phyloP scores from a whole-genome alignment of 768 basidiomycete genomes.

The Pleurotus salmoneostramineus region DNA sequence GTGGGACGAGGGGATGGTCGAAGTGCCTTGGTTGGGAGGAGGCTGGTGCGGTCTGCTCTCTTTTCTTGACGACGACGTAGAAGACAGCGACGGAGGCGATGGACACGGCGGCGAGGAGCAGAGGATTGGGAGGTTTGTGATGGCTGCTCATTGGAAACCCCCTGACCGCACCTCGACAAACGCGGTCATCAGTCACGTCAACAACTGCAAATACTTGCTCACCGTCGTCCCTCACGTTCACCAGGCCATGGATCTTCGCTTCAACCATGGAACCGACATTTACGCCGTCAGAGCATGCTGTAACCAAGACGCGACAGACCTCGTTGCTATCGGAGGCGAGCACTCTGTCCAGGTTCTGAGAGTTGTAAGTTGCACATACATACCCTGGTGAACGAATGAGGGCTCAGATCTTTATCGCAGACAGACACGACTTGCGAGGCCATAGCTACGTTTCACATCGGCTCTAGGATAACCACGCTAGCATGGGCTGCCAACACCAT shows the following conservation, averaged over 20 bases:
- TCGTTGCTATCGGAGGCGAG: slow-evolving; percentile 71
- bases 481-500: slow-evolving; percentile 73
- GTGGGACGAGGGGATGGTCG: slow-evolving; percentile 65
- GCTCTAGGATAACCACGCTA: slow-evolving; percentile 64
- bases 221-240: slow-evolving; percentile 6
- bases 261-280: slow-evolving; percentile 58
- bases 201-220: neutral
- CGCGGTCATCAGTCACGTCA: neutral
- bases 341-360: slow-evolving; percentile 69
- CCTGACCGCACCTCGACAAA: neutral
- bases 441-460: slow-evolving; percentile 73
- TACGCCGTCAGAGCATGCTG: slow-evolving; percentile 60
- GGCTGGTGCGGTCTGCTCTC: slow-evolving; percentile 56
- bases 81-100: slow-evolving; percentile 56
- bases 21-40: slow-evolving; percentile 56
- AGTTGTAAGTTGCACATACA: slow-evolving; percentile 39
- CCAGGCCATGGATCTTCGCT: slow-evolving; percentile 50
- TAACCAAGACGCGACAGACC: slow-evolving; percentile 60
- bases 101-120: slow-evolving; percentile 54
- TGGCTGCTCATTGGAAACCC: slow-evolving; percentile 2
- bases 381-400: slow-evolving; percentile 8
- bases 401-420: slow-evolving; percentile 20
- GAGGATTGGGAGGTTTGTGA: slow-evolving; percentile 55
- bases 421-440: slow-evolving; percentile 37
- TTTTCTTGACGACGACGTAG: slow-evolving; percentile 47